Evolutionary conservation across 163 green algal species (phyloP), one percentile per base, ranked within the genome.

Genomic region (Chlorella variabilis): DNA sequence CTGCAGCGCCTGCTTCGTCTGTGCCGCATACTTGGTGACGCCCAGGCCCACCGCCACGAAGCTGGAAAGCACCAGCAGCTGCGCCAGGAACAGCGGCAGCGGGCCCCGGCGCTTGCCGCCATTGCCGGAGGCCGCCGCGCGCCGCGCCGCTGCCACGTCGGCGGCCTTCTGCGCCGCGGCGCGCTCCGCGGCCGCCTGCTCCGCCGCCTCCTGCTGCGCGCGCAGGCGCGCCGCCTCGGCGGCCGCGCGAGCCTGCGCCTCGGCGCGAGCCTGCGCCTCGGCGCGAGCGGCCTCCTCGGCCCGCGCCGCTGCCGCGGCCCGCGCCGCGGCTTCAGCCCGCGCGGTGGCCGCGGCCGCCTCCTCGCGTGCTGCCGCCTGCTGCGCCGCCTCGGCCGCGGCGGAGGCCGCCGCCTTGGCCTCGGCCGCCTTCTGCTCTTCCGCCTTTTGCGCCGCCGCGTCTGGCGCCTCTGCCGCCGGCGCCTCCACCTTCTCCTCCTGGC

Each of bases 41-140:
- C 36, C 42, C 25, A 38, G 13, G 4, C 34, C 68, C 13, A 75
- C 36, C 42, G 27, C 68, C 4, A 49, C 68, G 41, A 62, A 75
- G 7, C 41, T 15, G n/a, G 41, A 23, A 27, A 75, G 41, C n/a
- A 59, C 56, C 36, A 66, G 54, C 73, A 58, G 31, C 73, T 79
- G 75, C 59, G 75, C 75, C 58, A 81, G 59, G 75, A 81, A 81
- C 2, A 81, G 75, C 29, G 75, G 75, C 75, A 81, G 75, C 36
- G 75, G 75, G 20, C 75, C 75, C 23, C 41, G 39, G 11, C 75
- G 75, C 75, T 71, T 68, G 51, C 51, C 71, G 3, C 27, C 36
- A 51, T 68, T 56, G 51, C 34, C 71, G 18, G 33, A 9, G 5
- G 63, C 63, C 3, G 63, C 33, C 34, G 34, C 63, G 8, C 6